Percentiles rank a stretch among this genome's conserved stretches.
phyloP scores from a whole-genome alignment of 768 basidiomycete genomes.

The Tylopilus sp. region DNA sequence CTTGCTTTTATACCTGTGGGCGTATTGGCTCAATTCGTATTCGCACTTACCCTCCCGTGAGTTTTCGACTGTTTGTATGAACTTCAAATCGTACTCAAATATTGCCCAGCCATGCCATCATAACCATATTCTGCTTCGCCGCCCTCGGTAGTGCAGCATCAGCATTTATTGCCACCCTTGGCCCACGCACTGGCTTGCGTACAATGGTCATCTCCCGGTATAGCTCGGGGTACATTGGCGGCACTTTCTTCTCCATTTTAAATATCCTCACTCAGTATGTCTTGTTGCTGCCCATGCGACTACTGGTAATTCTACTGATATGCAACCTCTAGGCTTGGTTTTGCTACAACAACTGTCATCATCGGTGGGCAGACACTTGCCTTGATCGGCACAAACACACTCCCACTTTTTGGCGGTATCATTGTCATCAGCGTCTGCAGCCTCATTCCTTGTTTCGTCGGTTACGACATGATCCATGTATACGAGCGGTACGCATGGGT shows the following conservation, averaged over 20 bases:
- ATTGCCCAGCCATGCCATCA: constrained; percentile 38
- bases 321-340: constrained; percentile 36
- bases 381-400: constrained; percentile 41
- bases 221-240: constrained; percentile 47
- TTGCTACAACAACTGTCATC: constrained; percentile 46
- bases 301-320: neutral
- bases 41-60: constrained; percentile 45
- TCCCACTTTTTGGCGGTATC: constrained; percentile 47
- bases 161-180: constrained; percentile 52
- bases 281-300: neutral
- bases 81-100: neutral
- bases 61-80: constrained; percentile 16
- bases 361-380: constrained; percentile 51
- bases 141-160: constrained; percentile 40
- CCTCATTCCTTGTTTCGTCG: constrained; percentile 45
- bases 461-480: constrained; percentile 45
- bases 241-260: constrained; percentile 47
- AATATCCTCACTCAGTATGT: constrained; percentile 50
- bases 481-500: constrained; percentile 61
- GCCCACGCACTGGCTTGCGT: constrained; percentile 50
- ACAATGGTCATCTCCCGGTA: constrained; percentile 53
- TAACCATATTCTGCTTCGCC: constrained; percentile 44
- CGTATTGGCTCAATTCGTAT: constrained; percentile 45
- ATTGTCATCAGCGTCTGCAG: constrained; percentile 43
- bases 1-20: constrained; percentile 50